A percentile compares a stretch with the other conserved stretches of the same genome.
Evolutionary conservation across 176 grass and related monocot genomes (phyloP).

Genomic region (Avena sativa): DNA sequence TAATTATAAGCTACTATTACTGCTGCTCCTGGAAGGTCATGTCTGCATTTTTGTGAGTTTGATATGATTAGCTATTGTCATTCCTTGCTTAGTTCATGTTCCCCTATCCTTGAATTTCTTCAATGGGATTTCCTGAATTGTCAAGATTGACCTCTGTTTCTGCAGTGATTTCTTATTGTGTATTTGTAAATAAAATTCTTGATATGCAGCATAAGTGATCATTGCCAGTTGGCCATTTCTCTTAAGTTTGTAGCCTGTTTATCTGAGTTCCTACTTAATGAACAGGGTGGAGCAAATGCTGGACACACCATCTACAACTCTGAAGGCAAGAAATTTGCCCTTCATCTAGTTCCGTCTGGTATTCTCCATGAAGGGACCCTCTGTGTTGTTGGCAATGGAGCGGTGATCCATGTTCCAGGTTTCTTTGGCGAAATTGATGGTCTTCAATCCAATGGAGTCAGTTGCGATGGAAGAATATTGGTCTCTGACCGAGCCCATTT

Average conservation of each 20-base stretch:
- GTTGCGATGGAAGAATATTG: constrained; percentile 67
- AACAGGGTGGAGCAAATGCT: constrained; percentile 87
- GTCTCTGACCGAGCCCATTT: constrained; percentile 80
- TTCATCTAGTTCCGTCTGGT: constrained; percentile 91
- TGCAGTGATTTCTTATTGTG: neutral
- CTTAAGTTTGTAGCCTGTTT: constrained; percentile 26
- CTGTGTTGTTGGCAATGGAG: constrained; percentile 83
- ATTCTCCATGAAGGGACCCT: constrained; percentile 75
- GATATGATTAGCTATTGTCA: neutral
- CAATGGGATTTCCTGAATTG: neutral
- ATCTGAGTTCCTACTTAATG: constrained; percentile 29
- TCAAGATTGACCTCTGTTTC: neutral
- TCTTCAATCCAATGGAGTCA: constrained; percentile 70
- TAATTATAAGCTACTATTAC: neutral
- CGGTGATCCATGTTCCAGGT: constrained; percentile 79
- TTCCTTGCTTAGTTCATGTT: constrained; percentile 12
- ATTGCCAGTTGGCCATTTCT: neutral
- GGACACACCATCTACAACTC: constrained; percentile 88
- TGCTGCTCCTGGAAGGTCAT: neutral
- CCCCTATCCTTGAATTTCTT: neutral
- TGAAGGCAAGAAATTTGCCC: constrained; percentile 82
- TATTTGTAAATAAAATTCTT: constrained; percentile 8
- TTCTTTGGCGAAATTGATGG: constrained; percentile 86
- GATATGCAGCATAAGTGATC: neutral
- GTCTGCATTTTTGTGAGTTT: constrained; percentile 8